Evolutionary conservation across 768 basidiomycete genomes (phyloP).

Genomic region (Suillus paluster): DNA sequence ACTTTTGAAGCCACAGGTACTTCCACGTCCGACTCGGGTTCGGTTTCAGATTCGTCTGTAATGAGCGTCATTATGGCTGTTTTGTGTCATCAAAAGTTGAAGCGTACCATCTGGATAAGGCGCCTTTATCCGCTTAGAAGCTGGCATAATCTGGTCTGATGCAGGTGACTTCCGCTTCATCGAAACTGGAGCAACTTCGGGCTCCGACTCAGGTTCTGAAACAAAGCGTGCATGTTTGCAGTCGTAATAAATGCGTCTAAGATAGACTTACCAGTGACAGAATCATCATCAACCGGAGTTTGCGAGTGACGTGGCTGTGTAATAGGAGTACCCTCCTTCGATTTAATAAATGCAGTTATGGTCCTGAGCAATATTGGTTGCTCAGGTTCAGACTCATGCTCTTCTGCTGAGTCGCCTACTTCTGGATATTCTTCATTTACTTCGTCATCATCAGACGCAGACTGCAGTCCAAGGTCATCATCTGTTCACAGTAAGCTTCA

Average conservation of each 20-base stretch:
- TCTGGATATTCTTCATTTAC: slow-evolving; percentile 16
- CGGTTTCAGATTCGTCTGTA: slow-evolving; percentile 48
- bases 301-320: background rate
- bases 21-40: slow-evolving; percentile 47
- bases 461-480: slow-evolving; percentile 52
- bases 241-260: background rate
- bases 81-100: background rate
- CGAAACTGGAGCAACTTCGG: slow-evolving; percentile 11
- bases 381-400: slow-evolving; percentile 26
- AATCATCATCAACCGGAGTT: slow-evolving; percentile 22
- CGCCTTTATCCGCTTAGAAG: slow-evolving; percentile 23
- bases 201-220: slow-evolving; percentile 37
- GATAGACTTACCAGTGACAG: slow-evolving; percentile 23
- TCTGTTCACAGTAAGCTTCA: slow-evolving; percentile 25
- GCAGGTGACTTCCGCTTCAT: slow-evolving; percentile 32
- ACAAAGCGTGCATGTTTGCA: background rate
- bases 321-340: slow-evolving; percentile 10
- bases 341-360: slow-evolving; percentile 15
- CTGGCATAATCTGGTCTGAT: slow-evolving; percentile 11
- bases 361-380: slow-evolving; percentile 28
- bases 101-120: slow-evolving; percentile 22
- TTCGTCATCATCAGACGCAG: slow-evolving; percentile 51
- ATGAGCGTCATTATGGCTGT: background rate
- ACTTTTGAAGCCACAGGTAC: slow-evolving; percentile 4
- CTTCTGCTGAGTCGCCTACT: slow-evolving; percentile 26